Evolutionary conservation across 2,329 filamentous ascomycete species (phyloP).

Genomic region (Fusarium ambrosium): DNA sequence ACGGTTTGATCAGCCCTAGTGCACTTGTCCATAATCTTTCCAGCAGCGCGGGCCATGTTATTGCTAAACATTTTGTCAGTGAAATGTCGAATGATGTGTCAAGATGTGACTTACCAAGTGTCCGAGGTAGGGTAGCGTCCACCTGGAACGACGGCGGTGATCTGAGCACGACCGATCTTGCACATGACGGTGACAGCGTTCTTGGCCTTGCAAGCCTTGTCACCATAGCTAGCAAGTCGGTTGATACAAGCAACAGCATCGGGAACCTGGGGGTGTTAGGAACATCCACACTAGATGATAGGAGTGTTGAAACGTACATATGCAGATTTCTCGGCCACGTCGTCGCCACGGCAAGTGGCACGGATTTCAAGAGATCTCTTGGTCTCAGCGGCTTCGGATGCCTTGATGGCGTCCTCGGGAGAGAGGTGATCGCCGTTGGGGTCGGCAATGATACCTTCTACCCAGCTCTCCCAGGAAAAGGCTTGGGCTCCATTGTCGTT

Average conservation of each 20-base stretch:
- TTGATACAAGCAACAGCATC: conserved; percentile 1
- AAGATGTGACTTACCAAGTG: not conserved
- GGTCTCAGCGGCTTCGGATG: not conserved
- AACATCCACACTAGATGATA: too few relatives aligned
- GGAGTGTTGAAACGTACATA: not conserved
- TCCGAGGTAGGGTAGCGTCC: not conserved
- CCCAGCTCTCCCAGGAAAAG: conserved; percentile 4
- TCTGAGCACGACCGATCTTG: not conserved
- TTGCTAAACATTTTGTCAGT: not conserved
- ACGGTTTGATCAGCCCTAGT: not conserved
- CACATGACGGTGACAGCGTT: not conserved
- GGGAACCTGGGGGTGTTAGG: not conserved
- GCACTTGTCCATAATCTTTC: conserved; percentile 7
- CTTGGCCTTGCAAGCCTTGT: not conserved
- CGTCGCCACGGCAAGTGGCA: not conserved
- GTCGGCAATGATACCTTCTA: not conserved
- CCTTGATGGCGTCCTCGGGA: not conserved
- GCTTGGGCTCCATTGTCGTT: not conserved
- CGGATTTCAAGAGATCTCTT: not conserved
- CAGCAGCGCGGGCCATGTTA: conserved; percentile 1
- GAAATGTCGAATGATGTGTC: not conserved
- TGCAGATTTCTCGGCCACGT: not conserved
- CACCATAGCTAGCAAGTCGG: not conserved
- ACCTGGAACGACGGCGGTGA: not conserved
- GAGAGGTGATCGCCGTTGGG: not conserved